Conservation (phyloP, 1,284 basidiomycete species). For the Malassezia caprae region DNA sequence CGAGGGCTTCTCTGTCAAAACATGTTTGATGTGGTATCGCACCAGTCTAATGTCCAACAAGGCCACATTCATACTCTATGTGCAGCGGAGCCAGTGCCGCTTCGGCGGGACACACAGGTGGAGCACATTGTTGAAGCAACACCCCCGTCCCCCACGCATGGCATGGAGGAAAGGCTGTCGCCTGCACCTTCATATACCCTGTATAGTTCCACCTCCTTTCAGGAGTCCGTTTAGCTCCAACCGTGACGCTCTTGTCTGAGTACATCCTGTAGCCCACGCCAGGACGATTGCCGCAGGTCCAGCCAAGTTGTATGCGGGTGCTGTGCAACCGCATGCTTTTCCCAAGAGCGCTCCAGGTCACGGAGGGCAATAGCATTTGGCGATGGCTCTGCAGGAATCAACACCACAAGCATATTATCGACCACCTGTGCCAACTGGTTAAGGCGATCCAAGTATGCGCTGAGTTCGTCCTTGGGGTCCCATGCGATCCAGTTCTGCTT, state of each 20-base stretch:
- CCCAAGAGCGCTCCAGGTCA: not conserved
- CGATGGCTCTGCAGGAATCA: not conserved
- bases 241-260: not conserved
- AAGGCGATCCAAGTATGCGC: constrained; percentile 3
- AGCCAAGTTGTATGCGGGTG: not conserved
- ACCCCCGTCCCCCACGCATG: not conserved
- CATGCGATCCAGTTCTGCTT: not conserved
- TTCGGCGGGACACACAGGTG: not conserved
- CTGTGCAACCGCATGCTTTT: constrained; percentile 1
- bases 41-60: not conserved
- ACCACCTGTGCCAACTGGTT: constrained; percentile 10
- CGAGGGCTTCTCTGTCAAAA: constrained; percentile 26
- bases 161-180: not conserved
- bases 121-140: constrained; percentile 7
- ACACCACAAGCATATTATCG: not conserved
- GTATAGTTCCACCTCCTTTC: not conserved
- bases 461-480: not conserved
- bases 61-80: constrained; percentile 12
- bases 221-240: not conserved
- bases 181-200: not conserved
- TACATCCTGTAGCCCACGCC: not conserved
- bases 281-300: not conserved
- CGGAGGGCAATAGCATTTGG: not conserved
- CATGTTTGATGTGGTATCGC: constrained; percentile 5
- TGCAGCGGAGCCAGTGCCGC: constrained; percentile 6